A percentile compares a stretch with the other conserved stretches of the same genome.
phyloP scores from a whole-genome alignment of 2,329 filamentous ascomycete genomes.

The Cercospora canescens region DNA sequence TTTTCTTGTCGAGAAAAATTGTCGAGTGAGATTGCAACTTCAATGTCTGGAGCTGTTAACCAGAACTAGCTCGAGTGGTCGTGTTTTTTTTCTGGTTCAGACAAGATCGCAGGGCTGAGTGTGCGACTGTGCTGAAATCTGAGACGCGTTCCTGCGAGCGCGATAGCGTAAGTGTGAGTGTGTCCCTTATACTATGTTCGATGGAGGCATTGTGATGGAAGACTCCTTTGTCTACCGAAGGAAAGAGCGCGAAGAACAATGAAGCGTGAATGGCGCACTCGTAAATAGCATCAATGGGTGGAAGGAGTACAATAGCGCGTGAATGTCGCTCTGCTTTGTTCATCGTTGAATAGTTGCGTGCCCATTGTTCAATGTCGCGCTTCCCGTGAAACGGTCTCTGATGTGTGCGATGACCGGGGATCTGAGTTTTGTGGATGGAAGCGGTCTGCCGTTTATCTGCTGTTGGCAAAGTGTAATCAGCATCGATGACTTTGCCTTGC shows the following conservation, averaged over 20 bases:
- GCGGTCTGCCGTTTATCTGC: background rate
- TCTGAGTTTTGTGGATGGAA: background rate
- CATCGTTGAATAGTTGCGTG: background rate
- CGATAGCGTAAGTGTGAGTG: background rate
- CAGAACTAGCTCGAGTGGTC: background rate
- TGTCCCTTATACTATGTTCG: background rate
- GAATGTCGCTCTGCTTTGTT: background rate
- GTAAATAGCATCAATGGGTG: background rate
- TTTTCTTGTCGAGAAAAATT: background rate
- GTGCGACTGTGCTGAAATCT: background rate
- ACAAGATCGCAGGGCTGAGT: background rate
- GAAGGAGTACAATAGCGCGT: background rate
- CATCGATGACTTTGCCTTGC: background rate
- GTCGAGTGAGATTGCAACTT: background rate
- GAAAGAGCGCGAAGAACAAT: background rate
- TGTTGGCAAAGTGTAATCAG: background rate
- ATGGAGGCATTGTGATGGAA: background rate
- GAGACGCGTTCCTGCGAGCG: background rate
- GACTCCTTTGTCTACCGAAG: background rate
- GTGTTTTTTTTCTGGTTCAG: background rate
- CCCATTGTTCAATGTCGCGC: background rate
- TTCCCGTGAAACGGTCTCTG: background rate
- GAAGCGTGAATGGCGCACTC: background rate
- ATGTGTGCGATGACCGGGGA: background rate
- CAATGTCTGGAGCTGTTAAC: background rate